These are phyloP conservation scores for Cytospora mali DNA, from an alignment of 2,329 filamentous ascomycete genomes.

Conservation along the genomic window DNA sequence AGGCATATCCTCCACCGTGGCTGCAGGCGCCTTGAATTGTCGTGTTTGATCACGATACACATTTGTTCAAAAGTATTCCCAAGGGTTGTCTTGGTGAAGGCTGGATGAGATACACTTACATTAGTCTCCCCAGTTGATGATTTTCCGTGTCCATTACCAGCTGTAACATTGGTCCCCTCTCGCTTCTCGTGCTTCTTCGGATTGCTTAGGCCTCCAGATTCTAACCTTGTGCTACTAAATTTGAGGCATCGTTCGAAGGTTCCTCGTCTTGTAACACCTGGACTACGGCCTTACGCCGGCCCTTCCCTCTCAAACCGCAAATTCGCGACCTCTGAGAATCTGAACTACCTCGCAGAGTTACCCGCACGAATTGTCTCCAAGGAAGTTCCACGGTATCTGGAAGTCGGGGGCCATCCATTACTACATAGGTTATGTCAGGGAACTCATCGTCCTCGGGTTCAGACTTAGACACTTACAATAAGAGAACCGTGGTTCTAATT, in stretches of 20 bases:
- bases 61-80: no score
- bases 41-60: background rate
- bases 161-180: background rate
- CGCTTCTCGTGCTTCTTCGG: background rate
- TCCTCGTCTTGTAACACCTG: background rate
- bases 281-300: background rate
- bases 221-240: background rate
- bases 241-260: background rate
- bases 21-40: background rate
- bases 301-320: background rate
- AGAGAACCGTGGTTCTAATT: no score
- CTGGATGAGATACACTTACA: background rate
- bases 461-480: no score
- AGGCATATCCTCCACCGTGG: background rate
- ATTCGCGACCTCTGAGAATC: background rate
- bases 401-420: background rate
- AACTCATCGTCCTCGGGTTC: background rate
- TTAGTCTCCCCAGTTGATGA: no score
- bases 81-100: background rate
- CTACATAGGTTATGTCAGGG: background rate
- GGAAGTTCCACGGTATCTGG: background rate
- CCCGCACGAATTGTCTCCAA: background rate
- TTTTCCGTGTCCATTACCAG: background rate
- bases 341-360: background rate
- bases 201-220: no score